A percentile compares a stretch with the other conserved stretches of the same genome.
Conservation (phyloP, 495 filamentous ascomycete genomes). For the Margaritispora aquatica region DNA sequence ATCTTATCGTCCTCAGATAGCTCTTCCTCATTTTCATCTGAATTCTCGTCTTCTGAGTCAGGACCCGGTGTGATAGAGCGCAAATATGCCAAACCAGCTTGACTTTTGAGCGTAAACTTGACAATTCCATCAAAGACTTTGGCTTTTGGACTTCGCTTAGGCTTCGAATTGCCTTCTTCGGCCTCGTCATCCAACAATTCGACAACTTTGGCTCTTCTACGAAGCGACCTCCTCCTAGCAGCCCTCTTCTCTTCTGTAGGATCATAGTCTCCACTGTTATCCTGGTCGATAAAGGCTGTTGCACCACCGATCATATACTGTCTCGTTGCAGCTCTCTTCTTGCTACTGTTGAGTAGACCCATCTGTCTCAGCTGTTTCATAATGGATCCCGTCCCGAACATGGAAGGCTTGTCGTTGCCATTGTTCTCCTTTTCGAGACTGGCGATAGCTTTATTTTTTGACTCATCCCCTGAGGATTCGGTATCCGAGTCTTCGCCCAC, state of each 20-base stretch:
- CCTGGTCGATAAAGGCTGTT: conserved; percentile 14
- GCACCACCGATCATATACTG: not conserved
- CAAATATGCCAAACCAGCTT: conserved; percentile 7
- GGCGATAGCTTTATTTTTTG: no score
- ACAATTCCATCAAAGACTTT: conserved; percentile 8
- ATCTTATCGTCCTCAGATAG: no score
- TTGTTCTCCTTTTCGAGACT: no score
- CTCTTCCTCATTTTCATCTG: not conserved
- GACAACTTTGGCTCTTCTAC: not conserved
- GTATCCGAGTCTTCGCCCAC: no score
- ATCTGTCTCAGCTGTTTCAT: not conserved
- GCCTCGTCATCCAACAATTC: not conserved
- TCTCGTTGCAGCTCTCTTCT: conserved; percentile 5
- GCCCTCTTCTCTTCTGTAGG: not conserved
- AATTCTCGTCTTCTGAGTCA: not conserved
- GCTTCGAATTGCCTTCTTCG: conserved; percentile 1
- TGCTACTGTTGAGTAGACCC: not conserved
- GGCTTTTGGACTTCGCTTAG: not conserved
- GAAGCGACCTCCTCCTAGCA: not conserved
- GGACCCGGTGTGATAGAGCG: conserved; percentile 6
- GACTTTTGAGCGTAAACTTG: conserved; percentile 4
- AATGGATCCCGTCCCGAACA: not conserved
- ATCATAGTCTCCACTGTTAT: conserved; percentile 21
- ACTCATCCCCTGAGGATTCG: no score
- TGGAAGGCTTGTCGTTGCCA: no score